phyloP scores from a whole-genome alignment of 2,329 filamentous ascomycete species.

The Arthrocladium fulminans region DNA sequence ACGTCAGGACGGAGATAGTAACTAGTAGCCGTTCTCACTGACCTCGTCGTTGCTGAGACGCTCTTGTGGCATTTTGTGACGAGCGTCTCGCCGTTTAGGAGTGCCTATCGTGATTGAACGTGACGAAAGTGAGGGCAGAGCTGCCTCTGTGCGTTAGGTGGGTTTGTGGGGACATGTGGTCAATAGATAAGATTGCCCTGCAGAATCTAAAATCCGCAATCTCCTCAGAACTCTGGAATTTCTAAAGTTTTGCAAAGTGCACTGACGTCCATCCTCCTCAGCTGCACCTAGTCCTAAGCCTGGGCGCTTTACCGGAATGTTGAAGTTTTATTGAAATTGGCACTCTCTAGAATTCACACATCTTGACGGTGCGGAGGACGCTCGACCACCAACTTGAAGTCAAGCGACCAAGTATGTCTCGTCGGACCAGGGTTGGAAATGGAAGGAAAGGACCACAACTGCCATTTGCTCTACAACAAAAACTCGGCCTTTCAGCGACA shows the following conservation, averaged over 20 bases:
- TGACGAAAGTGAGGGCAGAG: no score
- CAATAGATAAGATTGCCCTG: neutral
- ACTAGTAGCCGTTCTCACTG: slow-evolving; percentile 11
- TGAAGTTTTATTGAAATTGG: no score
- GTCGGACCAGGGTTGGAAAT: slow-evolving; percentile 4
- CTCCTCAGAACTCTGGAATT: neutral
- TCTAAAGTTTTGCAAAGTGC: neutral
- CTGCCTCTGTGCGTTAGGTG: no score
- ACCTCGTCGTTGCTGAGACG: slow-evolving; percentile 37
- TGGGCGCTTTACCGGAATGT: no score
- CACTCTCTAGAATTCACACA: no score
- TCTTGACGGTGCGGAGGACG: neutral
- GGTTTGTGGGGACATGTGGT: no score
- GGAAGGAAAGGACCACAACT: slow-evolving; percentile 14
- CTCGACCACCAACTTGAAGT: no score
- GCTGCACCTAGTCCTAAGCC: no score
- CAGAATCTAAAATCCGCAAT: slow-evolving; percentile 6
- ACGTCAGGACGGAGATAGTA: neutral
- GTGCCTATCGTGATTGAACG: no score
- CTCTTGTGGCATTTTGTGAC: slow-evolving; percentile 12
- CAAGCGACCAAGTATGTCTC: no score
- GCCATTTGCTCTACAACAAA: slow-evolving; percentile 18
- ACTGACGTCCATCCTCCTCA: no score
- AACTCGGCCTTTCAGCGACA: slow-evolving; percentile 15
- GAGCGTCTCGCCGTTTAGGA: neutral